A percentile compares a stretch with the other conserved stretches of the same genome.
These are phyloP conservation scores for Gymnopilus junonius DNA, from an alignment of 768 basidiomycete species.

Conservation along the genomic window DNA sequence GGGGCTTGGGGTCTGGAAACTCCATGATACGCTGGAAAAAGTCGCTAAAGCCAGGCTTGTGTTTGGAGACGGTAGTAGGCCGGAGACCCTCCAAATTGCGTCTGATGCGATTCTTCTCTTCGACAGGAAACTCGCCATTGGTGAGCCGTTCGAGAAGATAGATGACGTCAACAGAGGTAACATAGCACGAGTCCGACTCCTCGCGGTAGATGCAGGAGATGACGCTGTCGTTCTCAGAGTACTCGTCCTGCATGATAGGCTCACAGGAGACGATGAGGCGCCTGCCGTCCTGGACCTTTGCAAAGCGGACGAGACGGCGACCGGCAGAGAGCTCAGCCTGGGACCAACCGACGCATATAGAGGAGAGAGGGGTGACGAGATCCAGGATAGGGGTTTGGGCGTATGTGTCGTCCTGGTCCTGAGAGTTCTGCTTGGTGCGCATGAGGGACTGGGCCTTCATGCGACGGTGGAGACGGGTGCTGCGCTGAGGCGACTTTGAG, in stretches of 20 bases:
- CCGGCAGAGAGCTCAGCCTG: conserved; percentile 67
- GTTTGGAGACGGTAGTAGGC: conserved; percentile 90
- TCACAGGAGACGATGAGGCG: conserved; percentile 81
- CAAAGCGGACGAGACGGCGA: conserved; percentile 87
- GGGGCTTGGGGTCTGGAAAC: conserved; percentile 90
- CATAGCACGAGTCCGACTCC: conserved; percentile 76
- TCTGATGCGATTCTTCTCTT: conserved; percentile 96
- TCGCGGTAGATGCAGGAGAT: conserved; percentile 94
- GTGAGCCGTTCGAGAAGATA: conserved; percentile 82
- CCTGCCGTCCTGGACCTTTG: conserved; percentile 76
- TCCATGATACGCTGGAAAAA: conserved; percentile 98
- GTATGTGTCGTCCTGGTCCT: conserved; percentile 47
- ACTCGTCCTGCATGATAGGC: conserved; percentile 73
- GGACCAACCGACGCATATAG: conserved; percentile 61
- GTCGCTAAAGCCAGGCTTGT: conserved; percentile 75
- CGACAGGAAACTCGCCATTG: conserved; percentile 84
- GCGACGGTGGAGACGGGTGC: conserved; percentile 45
- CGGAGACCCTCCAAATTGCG: conserved; percentile 93
- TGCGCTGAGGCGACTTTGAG: conserved; percentile 29
- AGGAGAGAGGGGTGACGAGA: conserved; percentile 58
- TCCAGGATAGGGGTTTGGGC: conserved; percentile 64
- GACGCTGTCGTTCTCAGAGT: conserved; percentile 74
- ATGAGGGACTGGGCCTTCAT: conserved; percentile 46
- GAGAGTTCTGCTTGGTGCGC: conserved; percentile 44
- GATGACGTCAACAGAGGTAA: conserved; percentile 96